Base-by-base conservation (phyloP, 306 rosid genomes). In the Prunus mira region DNA sequence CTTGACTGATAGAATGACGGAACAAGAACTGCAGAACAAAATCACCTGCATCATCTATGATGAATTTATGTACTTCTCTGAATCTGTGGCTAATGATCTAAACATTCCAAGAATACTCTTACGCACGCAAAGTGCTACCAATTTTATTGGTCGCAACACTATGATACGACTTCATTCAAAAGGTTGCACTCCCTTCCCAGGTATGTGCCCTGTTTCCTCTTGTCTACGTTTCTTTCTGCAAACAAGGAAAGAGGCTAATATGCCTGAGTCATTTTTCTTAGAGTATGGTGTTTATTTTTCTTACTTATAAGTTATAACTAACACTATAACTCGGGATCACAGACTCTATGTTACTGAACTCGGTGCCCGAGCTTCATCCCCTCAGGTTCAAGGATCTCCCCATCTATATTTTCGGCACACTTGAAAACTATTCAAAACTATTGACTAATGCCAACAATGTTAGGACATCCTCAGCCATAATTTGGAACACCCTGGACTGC, bases 381-480 rank as follows among this genome's bases (percentile, higher is more conserved):
- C 67, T 90, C 5, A 75, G 88, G 64, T 86, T 80, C 78, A 90
- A 76, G 76, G 96, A 90, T 77, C 80, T 90, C 7, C 88, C 86
- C 1, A 34, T 82, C 71, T 34, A 85, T 45, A 49, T 49, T n/a
- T 49, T 14, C 3, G 6, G 41, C 63, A 73, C 54, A 27, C 1
- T 50, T 0, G 55, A 81, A 3, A 58, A 5, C 3, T 65, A 52
- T 54, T 13, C 41, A 11, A 46, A 79, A 14, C 4, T 67, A 41
- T 0, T 64, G 1, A 3, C 20, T 1, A 66, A 77, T 65, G 3
- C 68, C 1, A 57, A 82, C 69, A 54, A 70, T 0, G 34, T 76
- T 28, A 77, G 61, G 67, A 84, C 79, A 12, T 76, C 80, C 20
- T 47, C 80, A 4, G 90, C 86, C 19, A 67, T 91, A 6, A 80